A percentile compares a stretch with the other conserved stretches of the same genome.
Evolutionary conservation across 2,329 filamentous ascomycete species (phyloP).

Genomic region (Pseudocercospora pini-densiflorae): DNA sequence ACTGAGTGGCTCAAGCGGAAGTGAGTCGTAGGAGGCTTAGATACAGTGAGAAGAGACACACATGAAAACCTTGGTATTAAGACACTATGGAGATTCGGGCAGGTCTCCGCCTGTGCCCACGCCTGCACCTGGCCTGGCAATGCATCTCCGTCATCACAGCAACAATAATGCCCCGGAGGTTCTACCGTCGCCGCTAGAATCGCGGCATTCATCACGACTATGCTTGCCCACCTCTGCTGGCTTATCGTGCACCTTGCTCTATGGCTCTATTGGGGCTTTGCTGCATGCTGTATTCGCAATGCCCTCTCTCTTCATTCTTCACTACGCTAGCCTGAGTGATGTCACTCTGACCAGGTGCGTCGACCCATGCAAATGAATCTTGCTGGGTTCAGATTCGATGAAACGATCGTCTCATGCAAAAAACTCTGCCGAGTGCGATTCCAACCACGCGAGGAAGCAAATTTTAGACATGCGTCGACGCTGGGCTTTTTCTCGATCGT

Average conservation of each 20-base stretch:
- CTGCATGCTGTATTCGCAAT: neutral
- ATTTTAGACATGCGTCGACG: neutral
- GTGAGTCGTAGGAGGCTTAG: neutral
- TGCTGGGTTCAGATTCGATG: neutral
- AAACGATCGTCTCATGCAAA: neutral
- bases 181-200: neutral
- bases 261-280: neutral
- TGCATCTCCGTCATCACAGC: neutral
- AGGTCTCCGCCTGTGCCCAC: neutral
- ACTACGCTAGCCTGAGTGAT: neutral
- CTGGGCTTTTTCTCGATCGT: neutral
- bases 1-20: too few relatives aligned
- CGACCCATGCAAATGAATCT: neutral
- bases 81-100: neutral
- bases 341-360: neutral
- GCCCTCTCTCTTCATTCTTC: neutral
- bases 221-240: neutral
- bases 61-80: neutral
- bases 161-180: neutral
- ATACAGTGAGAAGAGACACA: neutral
- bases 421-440: neutral
- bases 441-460: neutral
- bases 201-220: neutral
- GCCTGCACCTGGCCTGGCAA: neutral
- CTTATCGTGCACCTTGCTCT: too few relatives aligned